phyloP scores from a whole-genome alignment of 2,329 filamentous ascomycete species.

The Fusarium palustre region DNA sequence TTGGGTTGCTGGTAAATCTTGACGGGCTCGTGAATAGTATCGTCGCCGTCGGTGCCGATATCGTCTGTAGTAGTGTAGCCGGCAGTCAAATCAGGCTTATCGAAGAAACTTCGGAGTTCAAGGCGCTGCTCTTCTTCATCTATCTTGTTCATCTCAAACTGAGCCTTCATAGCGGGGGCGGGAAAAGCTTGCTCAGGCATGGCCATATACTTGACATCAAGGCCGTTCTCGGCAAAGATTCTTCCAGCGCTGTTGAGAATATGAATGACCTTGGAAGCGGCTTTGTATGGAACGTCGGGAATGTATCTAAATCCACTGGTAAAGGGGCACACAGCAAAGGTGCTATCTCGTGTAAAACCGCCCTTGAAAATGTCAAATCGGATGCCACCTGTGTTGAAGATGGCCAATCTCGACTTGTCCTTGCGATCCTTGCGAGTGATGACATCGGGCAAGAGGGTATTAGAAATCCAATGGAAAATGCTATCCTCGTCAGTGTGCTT shows the following conservation, averaged over 20 bases:
- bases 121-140: slow-evolving; percentile 45
- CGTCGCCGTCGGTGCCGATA: slow-evolving; percentile 84
- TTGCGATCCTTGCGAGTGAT: slow-evolving; percentile 68
- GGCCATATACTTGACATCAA: slow-evolving; percentile 60
- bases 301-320: slow-evolving; percentile 81
- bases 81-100: slow-evolving; percentile 61
- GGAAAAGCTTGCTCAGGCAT: slow-evolving; percentile 60
- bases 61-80: slow-evolving; percentile 95
- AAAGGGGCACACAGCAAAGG: slow-evolving; percentile 90
- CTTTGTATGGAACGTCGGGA: slow-evolving; percentile 81
- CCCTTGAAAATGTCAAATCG: slow-evolving; percentile 97
- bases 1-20: slow-evolving; percentile 84
- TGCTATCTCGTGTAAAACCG: slow-evolving; percentile 86
- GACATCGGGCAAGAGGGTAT: slow-evolving; percentile 77
- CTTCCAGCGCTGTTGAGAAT: slow-evolving; percentile 67
- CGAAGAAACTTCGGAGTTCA: slow-evolving; percentile 49
- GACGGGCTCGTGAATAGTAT: slow-evolving; percentile 83
- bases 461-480: slow-evolving; percentile 84
- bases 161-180: slow-evolving; percentile 21
- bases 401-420: slow-evolving; percentile 74
- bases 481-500: slow-evolving; percentile 79
- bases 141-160: slow-evolving; percentile 27
- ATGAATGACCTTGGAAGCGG: slow-evolving; percentile 75
- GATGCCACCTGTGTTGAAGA: slow-evolving; percentile 90
- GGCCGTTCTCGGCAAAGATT: slow-evolving; percentile 56